Base-by-base conservation (phyloP, 139 green algal species). In the Marvania coccoides region DNA sequence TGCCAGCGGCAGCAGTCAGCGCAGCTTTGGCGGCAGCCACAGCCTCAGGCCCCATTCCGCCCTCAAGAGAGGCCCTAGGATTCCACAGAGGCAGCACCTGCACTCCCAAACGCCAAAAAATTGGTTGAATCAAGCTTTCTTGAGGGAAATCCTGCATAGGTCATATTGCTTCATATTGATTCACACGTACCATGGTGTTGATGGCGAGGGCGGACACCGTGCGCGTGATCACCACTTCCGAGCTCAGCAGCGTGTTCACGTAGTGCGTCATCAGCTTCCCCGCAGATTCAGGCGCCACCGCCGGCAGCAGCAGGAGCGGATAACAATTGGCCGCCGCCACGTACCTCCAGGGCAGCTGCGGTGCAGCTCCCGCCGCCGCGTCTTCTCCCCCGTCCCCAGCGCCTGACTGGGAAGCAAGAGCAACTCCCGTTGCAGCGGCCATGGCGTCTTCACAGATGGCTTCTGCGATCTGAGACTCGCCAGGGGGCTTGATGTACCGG, bases 301-400 rank as follows among this genome's bases (percentile, higher is more conserved):
- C 58, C 10, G 79, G 74, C 61, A 88, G 60, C 45, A 91, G 63
- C 58, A 89, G 69, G 57, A 85, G 13, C 19, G 85, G 68, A 13
- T 81, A 23, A 7, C 51, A 66, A 55, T 86, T 87, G 39, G 83
- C 74, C 39, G 83, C 59, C 30, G 85, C 45, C 35, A 37, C 38
- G 65, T 88, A 90, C 29, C 85, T 76, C 75, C 83, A 89, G 61
- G 83, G 80, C 34, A 87, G 28, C 56, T 71, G 58, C 19, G 57
- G 15, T 47, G n/a, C n/a, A n/a, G n/a, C n/a, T n/a, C n/a, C n/a
- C 57, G 30, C 6, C 26, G 57, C 24, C 4, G 5, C 33, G 39
- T 26, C n/a, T n/a, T n/a, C n/a, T n/a, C n/a, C n/a, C n/a, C n/a
- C n/a, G n/a, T n/a, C n/a, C n/a, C n/a, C n/a, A n/a, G n/a, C n/a